Conservation (phyloP, 2,329 filamentous ascomycete genomes). For the Apiospora sp. region DNA sequence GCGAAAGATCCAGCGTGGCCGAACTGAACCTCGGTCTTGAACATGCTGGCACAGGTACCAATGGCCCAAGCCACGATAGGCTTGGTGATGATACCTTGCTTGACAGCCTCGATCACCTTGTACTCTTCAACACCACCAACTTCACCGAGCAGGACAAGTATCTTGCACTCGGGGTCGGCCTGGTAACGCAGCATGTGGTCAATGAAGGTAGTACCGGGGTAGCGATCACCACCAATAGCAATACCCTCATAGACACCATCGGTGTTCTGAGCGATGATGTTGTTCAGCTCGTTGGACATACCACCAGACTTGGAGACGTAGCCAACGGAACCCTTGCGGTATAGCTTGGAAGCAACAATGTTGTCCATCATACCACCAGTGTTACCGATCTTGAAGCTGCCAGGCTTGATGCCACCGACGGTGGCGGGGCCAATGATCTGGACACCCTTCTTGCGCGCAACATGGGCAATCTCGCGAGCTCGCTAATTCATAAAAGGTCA, state of each 20-base stretch:
- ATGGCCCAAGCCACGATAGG: constrained; percentile 99
- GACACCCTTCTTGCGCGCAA: constrained; percentile 97
- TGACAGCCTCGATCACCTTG: constrained; percentile 97
- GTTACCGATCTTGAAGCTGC: constrained; percentile 99
- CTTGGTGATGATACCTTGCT: constrained; percentile 94
- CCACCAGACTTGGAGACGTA: constrained; percentile 99
- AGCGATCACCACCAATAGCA: constrained; percentile 98
- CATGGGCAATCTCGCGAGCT: constrained; percentile 96
- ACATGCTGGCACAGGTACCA: constrained; percentile 98
- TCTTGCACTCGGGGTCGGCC: constrained; percentile 96
- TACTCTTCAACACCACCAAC: constrained; percentile 99
- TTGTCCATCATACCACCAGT: constrained; percentile 99
- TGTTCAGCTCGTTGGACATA: constrained; percentile 99
- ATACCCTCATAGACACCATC: constrained; percentile 99
- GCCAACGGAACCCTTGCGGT: constrained; percentile 97
- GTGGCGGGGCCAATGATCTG: constrained; percentile 99
- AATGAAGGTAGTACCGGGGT: constrained; percentile 98
- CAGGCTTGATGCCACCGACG: constrained; percentile 98
- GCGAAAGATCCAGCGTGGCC: constrained; percentile 98
- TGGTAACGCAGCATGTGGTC: constrained; percentile 98
- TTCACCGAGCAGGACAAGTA: constrained; percentile 93
- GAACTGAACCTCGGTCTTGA: constrained; percentile 99
- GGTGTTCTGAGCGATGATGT: constrained; percentile 95
- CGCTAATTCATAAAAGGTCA: constrained; percentile 63
- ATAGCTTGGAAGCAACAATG: constrained; percentile 99